Evolutionary conservation across 139 green algal genomes (phyloP), one percentile per base, ranked within the genome.

Genomic region (Auxenochlorella pyrenoidosa): DNA sequence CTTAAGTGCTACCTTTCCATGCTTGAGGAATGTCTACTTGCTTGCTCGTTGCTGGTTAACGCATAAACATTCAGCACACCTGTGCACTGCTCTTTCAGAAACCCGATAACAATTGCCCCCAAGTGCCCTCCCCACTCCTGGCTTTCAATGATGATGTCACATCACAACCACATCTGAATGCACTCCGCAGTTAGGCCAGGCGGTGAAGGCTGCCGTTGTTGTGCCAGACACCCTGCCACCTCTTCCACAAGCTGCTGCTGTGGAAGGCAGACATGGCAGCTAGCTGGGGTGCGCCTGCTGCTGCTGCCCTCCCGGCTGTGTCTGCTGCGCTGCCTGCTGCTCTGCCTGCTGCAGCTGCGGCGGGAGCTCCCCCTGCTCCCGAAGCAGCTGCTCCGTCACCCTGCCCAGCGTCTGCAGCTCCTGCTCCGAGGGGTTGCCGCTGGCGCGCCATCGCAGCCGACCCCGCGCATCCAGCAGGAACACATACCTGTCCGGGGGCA

Each of bases 401-500:
- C 75, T 66, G 54, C 89, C 43, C 73, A 91, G 84, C 10, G 38
- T 80, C 1, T 58, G 16, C 40, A 91, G 16, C 40, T 91, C 88
- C 26, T 63, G 3, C 22, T 73, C 32, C 5, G 32, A 30, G 16
- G 88, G 88, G 63, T 28, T 65, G 66, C 88, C 88, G 83, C 88
- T 89, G 44, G 84, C 88, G 2, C 78, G 75, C 88, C 88, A 91
- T 3, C 88, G 65, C 73, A 91, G 36, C 32, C 76, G 44, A 8
- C 84, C 84, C 18, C 54, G 38, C 15, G 59, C 44, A 54, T 91
- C 88, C 41, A 91, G 1, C 40, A 91, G 71, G 66, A 85, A 91
- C 0, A 87, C 88, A 41, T 88, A 88, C 30, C 85, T 88, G 85
- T 43, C 19, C 28, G 24, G n/a, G 68, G 68, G n/a, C 2, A 43